Evolutionary conservation across 2,329 filamentous ascomycete species (phyloP), one percentile per base, ranked within the genome.

Genomic region (Sphaerulina musiva): DNA sequence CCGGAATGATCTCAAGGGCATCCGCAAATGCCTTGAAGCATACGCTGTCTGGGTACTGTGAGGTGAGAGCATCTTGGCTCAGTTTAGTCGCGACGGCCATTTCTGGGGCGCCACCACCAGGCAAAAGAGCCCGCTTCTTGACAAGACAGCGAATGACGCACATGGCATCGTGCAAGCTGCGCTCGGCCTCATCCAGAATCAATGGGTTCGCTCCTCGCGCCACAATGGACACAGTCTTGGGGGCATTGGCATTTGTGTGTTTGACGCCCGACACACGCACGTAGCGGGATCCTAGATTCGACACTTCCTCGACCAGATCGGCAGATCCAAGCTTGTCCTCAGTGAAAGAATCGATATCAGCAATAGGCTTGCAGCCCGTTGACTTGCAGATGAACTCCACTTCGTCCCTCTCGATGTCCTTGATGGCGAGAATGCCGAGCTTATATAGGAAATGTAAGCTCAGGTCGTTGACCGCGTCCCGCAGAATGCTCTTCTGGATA

Each of bases 321-420:
- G 93, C 93, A 41, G 84, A 86, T 61, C 91, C 93, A 52, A 98
- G 84, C 79, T 97, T 98, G 75, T 98, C 93, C 75, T 98, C 93
- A 14, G 90, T 93, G 76, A 98, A 98, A 10, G 91, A 95, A 73
- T 98, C 93, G 67, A 98, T 87, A 69, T 98, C 95, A 65, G 93
- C 93, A 68, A 98, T 93, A 48, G 93, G 93, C 78, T 98, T 98
- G 83, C 93, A 98, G 66, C 93, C 93, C 36, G 92, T 95, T 58
- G 88, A 95, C 77, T 97, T 98, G 87, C 92, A 97, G 73, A 98
- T 88, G 74, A 98, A 98, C 73, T 98, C 93, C 56, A 98, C 90
- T 75, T 98, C 93, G 68, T 98, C 93, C 59, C 93, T 86, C 79
- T 98, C 93, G 66, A 98, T 95, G 63, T 98, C 93, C 79, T 97